Conservation (phyloP, 2,329 filamentous ascomycete species). For the Colletotrichum acutatum region DNA sequence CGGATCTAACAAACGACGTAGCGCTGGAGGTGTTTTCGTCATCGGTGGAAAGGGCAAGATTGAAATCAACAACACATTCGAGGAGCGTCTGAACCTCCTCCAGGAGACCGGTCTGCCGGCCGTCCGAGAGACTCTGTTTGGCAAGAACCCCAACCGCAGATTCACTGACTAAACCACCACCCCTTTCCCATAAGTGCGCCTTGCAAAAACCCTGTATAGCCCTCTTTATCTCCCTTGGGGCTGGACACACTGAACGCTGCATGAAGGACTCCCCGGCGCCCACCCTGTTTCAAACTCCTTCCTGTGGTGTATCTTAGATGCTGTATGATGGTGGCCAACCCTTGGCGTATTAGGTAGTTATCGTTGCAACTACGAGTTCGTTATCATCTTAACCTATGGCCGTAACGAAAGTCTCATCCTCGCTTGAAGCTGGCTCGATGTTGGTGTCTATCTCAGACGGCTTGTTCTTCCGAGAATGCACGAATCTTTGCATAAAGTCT, state of each 20-base stretch:
- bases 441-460: neutral
- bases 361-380: slow-evolving; percentile 30
- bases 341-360: slow-evolving; percentile 36
- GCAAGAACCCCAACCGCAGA: slow-evolving; percentile 93
- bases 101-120: slow-evolving; percentile 86
- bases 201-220: slow-evolving; percentile 18
- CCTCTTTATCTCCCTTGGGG: slow-evolving; percentile 1
- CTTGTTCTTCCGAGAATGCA: slow-evolving; percentile 43
- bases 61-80: slow-evolving; percentile 98
- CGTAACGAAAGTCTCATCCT: slow-evolving; percentile 32
- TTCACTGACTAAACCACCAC: slow-evolving; percentile 80
- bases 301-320: slow-evolving; percentile 38
- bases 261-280: slow-evolving; percentile 29
- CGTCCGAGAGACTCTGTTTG: slow-evolving; percentile 88
- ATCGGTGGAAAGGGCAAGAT: slow-evolving; percentile 91
- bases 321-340: slow-evolving; percentile 37
- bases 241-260: slow-evolving; percentile 21
- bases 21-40: slow-evolving; percentile 85
- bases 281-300: slow-evolving; percentile 28
- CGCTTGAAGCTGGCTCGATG: slow-evolving; percentile 18
- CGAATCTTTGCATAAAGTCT: slow-evolving; percentile 61
- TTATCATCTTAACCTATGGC: slow-evolving; percentile 28
- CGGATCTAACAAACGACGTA: slow-evolving; percentile 51
- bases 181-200: slow-evolving; percentile 1
- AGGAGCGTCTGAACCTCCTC: slow-evolving; percentile 87